Percentiles rank a stretch among this genome's conserved stretches.
phyloP scores from a whole-genome alignment of 108 stramenopile species.

The Cyclostephanos tholiformis region DNA sequence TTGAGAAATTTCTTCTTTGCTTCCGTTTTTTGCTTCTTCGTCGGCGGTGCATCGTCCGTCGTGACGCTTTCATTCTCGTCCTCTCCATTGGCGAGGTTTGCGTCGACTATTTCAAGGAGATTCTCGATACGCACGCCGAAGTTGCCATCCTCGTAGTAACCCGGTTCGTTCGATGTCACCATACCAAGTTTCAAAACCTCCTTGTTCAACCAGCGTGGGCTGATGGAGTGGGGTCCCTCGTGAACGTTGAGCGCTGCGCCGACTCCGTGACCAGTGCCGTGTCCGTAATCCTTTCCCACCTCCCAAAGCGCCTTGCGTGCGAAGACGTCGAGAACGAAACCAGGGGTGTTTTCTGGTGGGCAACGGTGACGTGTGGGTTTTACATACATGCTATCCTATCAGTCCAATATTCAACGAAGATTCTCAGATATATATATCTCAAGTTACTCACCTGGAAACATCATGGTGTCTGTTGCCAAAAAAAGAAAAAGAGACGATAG shows the following conservation, averaged over 20 bases:
- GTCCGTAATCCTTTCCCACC: slow-evolving; percentile 92
- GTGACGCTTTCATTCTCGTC: slow-evolving; percentile 28
- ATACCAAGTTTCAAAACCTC: slow-evolving; percentile 91
- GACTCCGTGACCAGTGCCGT: slow-evolving; percentile 98
- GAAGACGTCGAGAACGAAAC: slow-evolving; percentile 94
- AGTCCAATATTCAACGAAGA: not conserved
- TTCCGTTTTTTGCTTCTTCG: slow-evolving; percentile 38
- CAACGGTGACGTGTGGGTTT: not conserved
- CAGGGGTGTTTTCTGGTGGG: slow-evolving; percentile 78
- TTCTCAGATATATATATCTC: not conserved
- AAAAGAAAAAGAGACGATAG: not conserved
- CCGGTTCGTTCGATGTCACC: slow-evolving; percentile 97
- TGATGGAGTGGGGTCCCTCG: slow-evolving; percentile 91
- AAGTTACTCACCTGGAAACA: slow-evolving; percentile 72
- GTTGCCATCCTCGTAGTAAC: slow-evolving; percentile 93
- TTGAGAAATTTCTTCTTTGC: slow-evolving; percentile 79
- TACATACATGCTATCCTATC: not conserved
- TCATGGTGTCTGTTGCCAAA: slow-evolving; percentile 60
- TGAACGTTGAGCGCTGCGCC: slow-evolving; percentile 97
- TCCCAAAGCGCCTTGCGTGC: slow-evolving; percentile 93
- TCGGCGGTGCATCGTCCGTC: slow-evolving; percentile 36
- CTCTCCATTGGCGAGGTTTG: slow-evolving; percentile 27
- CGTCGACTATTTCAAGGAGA: slow-evolving; percentile 72
- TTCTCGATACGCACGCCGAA: slow-evolving; percentile 98
- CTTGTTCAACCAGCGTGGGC: slow-evolving; percentile 70